phyloP scores from a whole-genome alignment of 148 eudicot genomes.

The Talinum fruticosum region DNA sequence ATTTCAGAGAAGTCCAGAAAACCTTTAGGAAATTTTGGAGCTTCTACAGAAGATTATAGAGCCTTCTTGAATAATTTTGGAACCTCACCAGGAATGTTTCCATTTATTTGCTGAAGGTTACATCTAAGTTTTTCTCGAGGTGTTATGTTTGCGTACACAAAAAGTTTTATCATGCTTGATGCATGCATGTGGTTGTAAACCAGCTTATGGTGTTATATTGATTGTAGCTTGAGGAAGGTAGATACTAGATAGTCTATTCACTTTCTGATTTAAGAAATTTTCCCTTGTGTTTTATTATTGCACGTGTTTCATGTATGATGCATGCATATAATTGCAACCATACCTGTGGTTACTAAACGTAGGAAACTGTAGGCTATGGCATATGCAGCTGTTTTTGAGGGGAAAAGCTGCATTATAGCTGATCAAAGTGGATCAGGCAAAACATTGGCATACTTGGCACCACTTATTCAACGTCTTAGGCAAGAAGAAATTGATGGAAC shows the following conservation, averaged over 20 bases:
- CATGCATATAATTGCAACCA: slow-evolving; percentile 2
- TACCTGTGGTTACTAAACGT: slow-evolving; percentile 12
- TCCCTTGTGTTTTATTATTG: neutral
- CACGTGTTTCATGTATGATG: slow-evolving; percentile 5
- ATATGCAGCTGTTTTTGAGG: slow-evolving; percentile 51
- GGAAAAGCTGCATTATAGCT: slow-evolving; percentile 88
- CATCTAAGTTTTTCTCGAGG: neutral
- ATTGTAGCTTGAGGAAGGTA: neutral
- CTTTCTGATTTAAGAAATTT: neutral
- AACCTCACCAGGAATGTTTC: neutral
- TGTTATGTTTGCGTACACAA: neutral
- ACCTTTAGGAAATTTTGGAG: neutral
- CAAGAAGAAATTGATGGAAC: slow-evolving; percentile 82
- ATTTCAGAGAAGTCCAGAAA: neutral
- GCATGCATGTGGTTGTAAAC: neutral
- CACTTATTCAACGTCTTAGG: slow-evolving; percentile 77
- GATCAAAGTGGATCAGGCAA: slow-evolving; percentile 99
- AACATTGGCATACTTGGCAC: slow-evolving; percentile 90
- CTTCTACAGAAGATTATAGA: neutral
- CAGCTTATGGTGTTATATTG: neutral
- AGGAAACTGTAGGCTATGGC: slow-evolving; percentile 69
- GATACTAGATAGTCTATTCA: neutral
- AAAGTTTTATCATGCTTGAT: no score
- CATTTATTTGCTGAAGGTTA: neutral
- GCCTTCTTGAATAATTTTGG: neutral